These are phyloP conservation scores for Tetracentron sinense DNA, from an alignment of 164 flowering plant genomes.

Conservation along the genomic window DNA sequence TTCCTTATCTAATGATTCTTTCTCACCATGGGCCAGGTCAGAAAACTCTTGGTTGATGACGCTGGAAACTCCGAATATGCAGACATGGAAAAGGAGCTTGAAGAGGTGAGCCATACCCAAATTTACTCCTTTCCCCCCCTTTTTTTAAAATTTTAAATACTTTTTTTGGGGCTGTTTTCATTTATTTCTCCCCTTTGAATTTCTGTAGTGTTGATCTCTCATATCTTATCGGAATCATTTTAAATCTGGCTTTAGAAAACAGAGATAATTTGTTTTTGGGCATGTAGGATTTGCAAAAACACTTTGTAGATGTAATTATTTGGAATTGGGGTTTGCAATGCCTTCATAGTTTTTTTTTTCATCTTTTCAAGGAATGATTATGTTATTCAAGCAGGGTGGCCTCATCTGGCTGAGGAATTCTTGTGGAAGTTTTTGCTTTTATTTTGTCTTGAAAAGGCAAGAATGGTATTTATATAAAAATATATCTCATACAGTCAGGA, in stretches of 20 bases:
- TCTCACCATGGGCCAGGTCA: conserved; percentile 61
- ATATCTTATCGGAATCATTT: not conserved
- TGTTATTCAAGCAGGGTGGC: conserved; percentile 47
- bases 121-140: not conserved
- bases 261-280: not conserved
- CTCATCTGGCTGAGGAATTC: conserved; percentile 24
- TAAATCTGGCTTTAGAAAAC: not conserved
- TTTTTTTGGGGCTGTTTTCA: conserved; percentile 8
- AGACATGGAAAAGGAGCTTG: conserved; percentile 92
- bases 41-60: conserved; percentile 63
- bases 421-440: conserved; percentile 25
- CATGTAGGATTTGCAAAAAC: not conserved
- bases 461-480: conserved; percentile 25
- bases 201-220: too few species aligned
- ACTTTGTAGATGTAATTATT: not conserved
- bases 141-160: too few species aligned
- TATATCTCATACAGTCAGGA: conserved; percentile 13
- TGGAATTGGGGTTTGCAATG: not conserved
- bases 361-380: conserved; percentile 42
- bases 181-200: not conserved
- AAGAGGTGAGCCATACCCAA: conserved; percentile 54
- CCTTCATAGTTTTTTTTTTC: conserved; percentile 10
- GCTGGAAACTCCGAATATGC: conserved; percentile 81
- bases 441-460: conserved; percentile 47
- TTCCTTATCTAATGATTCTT: not conserved